Evolutionary conservation across 805 yeast genomes (phyloP).

Genomic region (Diddensiella santjacobensis): DNA sequence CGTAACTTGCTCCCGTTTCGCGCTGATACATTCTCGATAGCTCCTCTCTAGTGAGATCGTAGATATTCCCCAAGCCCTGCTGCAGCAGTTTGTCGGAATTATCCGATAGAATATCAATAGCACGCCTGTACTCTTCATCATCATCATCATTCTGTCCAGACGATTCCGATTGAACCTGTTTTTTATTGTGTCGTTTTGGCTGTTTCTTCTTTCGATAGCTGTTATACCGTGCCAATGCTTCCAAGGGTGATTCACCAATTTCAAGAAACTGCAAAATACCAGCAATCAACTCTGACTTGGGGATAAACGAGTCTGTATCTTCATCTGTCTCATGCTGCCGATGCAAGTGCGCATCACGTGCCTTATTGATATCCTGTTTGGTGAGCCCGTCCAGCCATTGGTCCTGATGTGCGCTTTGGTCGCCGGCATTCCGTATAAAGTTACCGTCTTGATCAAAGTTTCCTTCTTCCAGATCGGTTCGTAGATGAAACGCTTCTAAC

Average conservation of each 20-base stretch:
- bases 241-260: constrained; percentile 59
- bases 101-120: constrained; percentile 45
- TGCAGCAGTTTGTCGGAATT: constrained; percentile 43
- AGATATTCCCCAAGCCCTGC: constrained; percentile 42
- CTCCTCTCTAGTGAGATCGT: constrained; percentile 56
- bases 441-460: constrained; percentile 59
- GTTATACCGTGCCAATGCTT: constrained; percentile 46
- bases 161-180: constrained; percentile 2
- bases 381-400: constrained; percentile 38
- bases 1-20: constrained; percentile 41
- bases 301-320: neutral
- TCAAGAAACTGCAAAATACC: constrained; percentile 44
- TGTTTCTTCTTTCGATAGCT: constrained; percentile 25
- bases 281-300: constrained; percentile 28
- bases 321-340: constrained; percentile 22
- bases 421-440: constrained; percentile 43
- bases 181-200: constrained; percentile 15
- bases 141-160: constrained; percentile 16
- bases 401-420: constrained; percentile 37
- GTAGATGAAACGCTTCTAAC: constrained; percentile 60
- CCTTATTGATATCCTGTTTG: constrained; percentile 37
- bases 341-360: constrained; percentile 35
- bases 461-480: constrained; percentile 57
- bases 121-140: constrained; percentile 21
- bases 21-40: constrained; percentile 43